Base-by-base conservation (phyloP, 176 grass and related monocot species). In the Carex pumila region DNA sequence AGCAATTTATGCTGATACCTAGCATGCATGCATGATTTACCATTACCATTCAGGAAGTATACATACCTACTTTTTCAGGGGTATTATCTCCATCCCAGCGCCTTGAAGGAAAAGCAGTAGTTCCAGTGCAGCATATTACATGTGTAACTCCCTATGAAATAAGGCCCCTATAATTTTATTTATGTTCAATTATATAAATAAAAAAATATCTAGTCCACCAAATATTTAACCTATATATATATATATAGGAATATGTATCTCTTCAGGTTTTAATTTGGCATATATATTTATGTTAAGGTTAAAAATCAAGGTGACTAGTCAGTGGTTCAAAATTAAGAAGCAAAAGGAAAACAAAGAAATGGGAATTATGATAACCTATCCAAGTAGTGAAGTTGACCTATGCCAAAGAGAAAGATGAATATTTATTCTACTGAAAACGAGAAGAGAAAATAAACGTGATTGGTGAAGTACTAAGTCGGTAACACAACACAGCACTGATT, bases 121-220 rank as follows among this genome's bases (percentile, higher is more conserved):
- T 98, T 84, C 95, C 92, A 86, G 92, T 98, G 74, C 87, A 93
- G 85, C 95, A 98, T 72, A 98, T 93, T 64, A 93, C 91, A 86
- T 98, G 92, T 2, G 95, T 94, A 79, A 94, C 95, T 91, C 95
- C 95, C 95, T 98, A 90, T 89, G 87, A 94, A 93, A 94, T 87
- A 88, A 90, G 73, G 88, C 15, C 84, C 90, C 89, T 94, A 98
- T 91, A 91, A 77, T 87, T 93, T 84, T 87, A 87, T 85, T 90
- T 92, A 85, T 89, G 47, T 50, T 83, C 77, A 85, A 85, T 88
- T 55, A 91, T 86, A 70, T 30, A 25, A 25, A 89, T 79, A 91
- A 49, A 43, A 82, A 70, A 15, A 88, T 65, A 36, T 37, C n/a
- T 29, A 75, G 8, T 75, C 29, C 71, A 75, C n/a, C 10, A 30